A percentile compares a stretch with the other conserved stretches of the same genome.
phyloP scores from a whole-genome alignment of 768 basidiomycete species.

The Amanita rubescens region DNA sequence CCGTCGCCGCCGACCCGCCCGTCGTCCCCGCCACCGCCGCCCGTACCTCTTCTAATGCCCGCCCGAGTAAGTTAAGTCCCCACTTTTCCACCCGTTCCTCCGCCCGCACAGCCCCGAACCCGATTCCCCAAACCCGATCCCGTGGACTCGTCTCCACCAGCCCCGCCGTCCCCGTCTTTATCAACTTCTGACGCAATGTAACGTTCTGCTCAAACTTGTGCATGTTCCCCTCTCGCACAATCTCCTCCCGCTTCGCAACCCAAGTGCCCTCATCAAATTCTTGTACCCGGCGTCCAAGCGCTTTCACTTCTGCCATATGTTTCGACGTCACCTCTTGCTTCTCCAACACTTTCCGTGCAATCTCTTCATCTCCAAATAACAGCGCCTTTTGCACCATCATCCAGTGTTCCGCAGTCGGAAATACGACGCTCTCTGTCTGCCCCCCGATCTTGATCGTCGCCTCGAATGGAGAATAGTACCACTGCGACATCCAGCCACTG shows the following conservation, averaged over 20 bases:
- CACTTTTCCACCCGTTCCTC: conserved; percentile 31
- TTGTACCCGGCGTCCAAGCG: conserved; percentile 42
- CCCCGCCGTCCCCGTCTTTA: conserved; percentile 39
- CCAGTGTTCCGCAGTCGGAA: conserved; percentile 53
- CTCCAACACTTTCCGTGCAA: conserved; percentile 36
- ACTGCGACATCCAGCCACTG: conserved; percentile 44
- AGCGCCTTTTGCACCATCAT: conserved; percentile 64
- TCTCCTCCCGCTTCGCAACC: conserved; percentile 35
- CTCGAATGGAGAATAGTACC: conserved; percentile 42
- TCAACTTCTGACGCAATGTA: conserved; percentile 30
- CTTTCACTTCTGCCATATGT: conserved; percentile 40
- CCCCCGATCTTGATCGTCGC: conserved; percentile 25
- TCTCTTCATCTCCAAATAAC: conserved; percentile 38
- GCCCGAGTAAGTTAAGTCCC: conserved; percentile 53
- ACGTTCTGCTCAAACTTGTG: conserved; percentile 48
- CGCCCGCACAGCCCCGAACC: conserved; percentile 43
- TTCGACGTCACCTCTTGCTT: conserved; percentile 22
- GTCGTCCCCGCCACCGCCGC: conserved; percentile 15
- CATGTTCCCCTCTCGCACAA: conserved; percentile 47
- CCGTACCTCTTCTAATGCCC: conserved; percentile 36
- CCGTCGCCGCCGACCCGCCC: not conserved
- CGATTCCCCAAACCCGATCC: conserved; percentile 61
- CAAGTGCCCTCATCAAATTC: conserved; percentile 44
- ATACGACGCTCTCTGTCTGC: conserved; percentile 24
- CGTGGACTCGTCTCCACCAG: conserved; percentile 54